These are phyloP conservation scores for Rhinocladiella similis DNA, from an alignment of 2,329 filamentous ascomycete species.

Conservation along the genomic window DNA sequence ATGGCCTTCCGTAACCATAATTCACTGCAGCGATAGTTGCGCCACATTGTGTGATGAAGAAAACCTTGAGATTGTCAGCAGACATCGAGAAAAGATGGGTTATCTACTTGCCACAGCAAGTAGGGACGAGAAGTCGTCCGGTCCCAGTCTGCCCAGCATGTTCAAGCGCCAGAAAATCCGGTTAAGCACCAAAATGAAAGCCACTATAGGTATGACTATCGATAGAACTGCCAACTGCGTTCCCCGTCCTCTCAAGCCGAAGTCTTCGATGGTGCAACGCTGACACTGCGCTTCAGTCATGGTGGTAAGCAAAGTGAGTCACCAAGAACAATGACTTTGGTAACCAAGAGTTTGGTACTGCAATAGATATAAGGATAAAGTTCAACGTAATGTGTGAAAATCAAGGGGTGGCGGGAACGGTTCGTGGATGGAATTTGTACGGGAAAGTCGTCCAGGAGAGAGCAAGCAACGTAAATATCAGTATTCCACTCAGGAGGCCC, in stretches of 20 bases:
- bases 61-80: conserved; percentile 23
- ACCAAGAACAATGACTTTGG: background rate
- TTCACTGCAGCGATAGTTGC: conserved; percentile 33
- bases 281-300: conserved; percentile 7
- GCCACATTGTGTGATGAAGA: conserved; percentile 31
- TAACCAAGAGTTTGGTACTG: too few relatives aligned
- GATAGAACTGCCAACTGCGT: conserved; percentile 29
- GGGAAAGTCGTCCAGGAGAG: too few relatives aligned
- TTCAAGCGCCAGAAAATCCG: conserved; percentile 30
- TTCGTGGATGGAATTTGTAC: too few relatives aligned
- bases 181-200: conserved; percentile 30
- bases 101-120: conserved; percentile 29
- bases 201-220: conserved; percentile 29
- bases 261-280: conserved; percentile 2
- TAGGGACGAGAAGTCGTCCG: conserved; percentile 34
- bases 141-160: conserved; percentile 27
- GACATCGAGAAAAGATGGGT: background rate
- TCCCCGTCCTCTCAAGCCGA: conserved; percentile 25
- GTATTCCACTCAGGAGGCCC: too few relatives aligned
- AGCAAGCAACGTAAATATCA: too few relatives aligned
- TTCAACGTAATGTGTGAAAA: too few relatives aligned
- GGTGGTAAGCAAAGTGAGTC: background rate
- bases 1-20: conserved; percentile 35
- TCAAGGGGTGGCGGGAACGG: too few relatives aligned
- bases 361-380: too few relatives aligned